phyloP scores from a whole-genome alignment of 345 rosid species.

The Anastatica hierochuntica region DNA sequence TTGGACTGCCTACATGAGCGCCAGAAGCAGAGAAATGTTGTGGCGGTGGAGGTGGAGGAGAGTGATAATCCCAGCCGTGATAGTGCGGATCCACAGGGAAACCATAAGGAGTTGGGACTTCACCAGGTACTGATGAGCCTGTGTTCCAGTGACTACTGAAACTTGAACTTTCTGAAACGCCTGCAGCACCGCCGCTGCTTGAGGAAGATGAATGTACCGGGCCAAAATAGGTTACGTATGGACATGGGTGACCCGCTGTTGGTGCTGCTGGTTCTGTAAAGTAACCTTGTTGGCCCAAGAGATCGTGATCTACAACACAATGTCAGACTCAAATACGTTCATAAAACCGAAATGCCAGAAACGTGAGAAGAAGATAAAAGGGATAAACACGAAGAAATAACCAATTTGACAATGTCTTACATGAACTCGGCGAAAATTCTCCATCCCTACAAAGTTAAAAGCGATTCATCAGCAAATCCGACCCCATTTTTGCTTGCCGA shows the following conservation, averaged over 20 bases:
- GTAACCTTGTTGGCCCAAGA: slow-evolving; percentile 43
- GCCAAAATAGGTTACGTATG: slow-evolving; percentile 79
- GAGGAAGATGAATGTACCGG: slow-evolving; percentile 80
- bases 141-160: slow-evolving; percentile 52
- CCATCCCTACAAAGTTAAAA: slow-evolving; percentile 53
- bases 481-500: neutral
- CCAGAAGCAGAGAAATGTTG: slow-evolving; percentile 54
- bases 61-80: slow-evolving; percentile 32
- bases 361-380: slow-evolving; percentile 2
- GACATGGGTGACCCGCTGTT: slow-evolving; percentile 76
- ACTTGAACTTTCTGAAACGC: slow-evolving; percentile 61
- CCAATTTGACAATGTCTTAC: slow-evolving; percentile 38
- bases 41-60: slow-evolving; percentile 29
- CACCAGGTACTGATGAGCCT: slow-evolving; percentile 61
- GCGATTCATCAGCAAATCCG: slow-evolving; percentile 6
- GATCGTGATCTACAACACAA: slow-evolving; percentile 68
- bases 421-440: slow-evolving; percentile 64
- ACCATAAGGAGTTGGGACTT: slow-evolving; percentile 59
- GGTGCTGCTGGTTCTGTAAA: slow-evolving; percentile 67
- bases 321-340: neutral
- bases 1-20: slow-evolving; percentile 39
- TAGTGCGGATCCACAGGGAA: slow-evolving; percentile 77
- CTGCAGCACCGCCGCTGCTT: slow-evolving; percentile 50
- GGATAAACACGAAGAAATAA: slow-evolving; percentile 1
- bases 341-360: slow-evolving; percentile 4